Base-by-base conservation (phyloP, 2,329 filamentous ascomycete genomes). In the Trichophyton mentagrophytes region DNA sequence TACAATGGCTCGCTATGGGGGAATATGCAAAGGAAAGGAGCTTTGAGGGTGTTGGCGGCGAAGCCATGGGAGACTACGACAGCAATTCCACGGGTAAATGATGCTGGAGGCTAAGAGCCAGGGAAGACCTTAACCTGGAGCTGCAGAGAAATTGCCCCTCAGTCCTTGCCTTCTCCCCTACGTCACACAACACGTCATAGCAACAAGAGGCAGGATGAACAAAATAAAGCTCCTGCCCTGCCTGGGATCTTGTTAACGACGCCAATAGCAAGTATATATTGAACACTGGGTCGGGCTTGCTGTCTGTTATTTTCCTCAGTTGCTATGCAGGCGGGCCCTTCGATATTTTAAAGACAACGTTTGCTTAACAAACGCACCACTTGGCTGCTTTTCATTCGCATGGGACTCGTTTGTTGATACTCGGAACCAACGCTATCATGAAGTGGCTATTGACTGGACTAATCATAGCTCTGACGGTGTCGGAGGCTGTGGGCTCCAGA, bases 381-480 rank as follows among this genome's bases (percentile, higher is more conserved):
- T 33, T 53, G 49, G 49, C 49, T 53, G 25, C 49, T 53, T 25
- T 2, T 25, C 15, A 53, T 53, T 53, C 49, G 49, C 49, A 25
- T 53, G 49, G 27, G 49, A 53, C 49, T 53, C 22, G 20, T 51
- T 27, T 53, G 49, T 30, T 53, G 49, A 53, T 25, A n/a, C 27
- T 38, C 3, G 49, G 49, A 30, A 25, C 49, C 49, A 33, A 30
- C 49, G 25, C 49, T 64, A 84, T 64, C 64, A 96, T 96, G 91
- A 93, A 84, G 80, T 82, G 93, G 65, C 76, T 89, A 70, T 79
- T 82, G 64, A 82, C 85, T 71, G 73, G 89, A 75, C 76, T 92
- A 66, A 79, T 89, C 69, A 79, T 89, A 70, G 83, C 84, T 69
- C 78, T 95, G 62, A 86, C 88, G 71, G 82, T 86, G 46, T 71